A percentile compares a stretch with the other conserved stretches of the same genome.
Evolutionary conservation across 2,329 filamentous ascomycete species (phyloP).

Genomic region (Cercospora brassicicola): DNA sequence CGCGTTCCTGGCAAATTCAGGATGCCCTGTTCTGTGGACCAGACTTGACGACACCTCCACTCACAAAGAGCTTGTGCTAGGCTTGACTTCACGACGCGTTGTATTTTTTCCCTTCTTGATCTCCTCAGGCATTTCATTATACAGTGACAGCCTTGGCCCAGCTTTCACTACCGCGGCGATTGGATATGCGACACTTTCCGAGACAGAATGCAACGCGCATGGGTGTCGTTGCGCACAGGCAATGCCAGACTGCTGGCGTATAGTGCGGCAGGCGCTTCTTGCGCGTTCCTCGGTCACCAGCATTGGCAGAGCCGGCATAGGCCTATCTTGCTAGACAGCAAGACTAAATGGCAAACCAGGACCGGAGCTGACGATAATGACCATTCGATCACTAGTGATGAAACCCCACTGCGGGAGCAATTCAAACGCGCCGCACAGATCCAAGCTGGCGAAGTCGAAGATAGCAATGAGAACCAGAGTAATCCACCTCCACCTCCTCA

Average conservation of each 20-base stretch:
- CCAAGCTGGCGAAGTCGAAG: neutral
- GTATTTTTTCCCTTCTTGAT: neutral
- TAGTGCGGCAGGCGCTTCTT: conserved; percentile 20
- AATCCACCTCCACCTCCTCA: conserved; percentile 29
- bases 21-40: conserved; percentile 4
- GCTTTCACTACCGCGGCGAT: neutral
- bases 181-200: conserved; percentile 17
- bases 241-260: conserved; percentile 18
- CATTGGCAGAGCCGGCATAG: conserved; percentile 17
- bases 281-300: conserved; percentile 20
- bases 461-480: neutral
- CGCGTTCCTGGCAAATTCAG: conserved; percentile 10
- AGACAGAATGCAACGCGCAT: conserved; percentile 25
- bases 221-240: conserved; percentile 6
- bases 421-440: neutral
- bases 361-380: neutral
- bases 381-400: neutral
- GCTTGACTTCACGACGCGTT: neutral
- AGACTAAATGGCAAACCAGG: neutral
- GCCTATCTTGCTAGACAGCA: conserved; percentile 25
- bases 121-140: neutral
- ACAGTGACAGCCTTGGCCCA: neutral
- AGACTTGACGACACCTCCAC: conserved; percentile 2
- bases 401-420: neutral
- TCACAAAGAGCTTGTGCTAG: neutral